A percentile compares a stretch with the other conserved stretches of the same genome.
phyloP scores from a whole-genome alignment of 352 stramenopile genomes.

The Globisporangium camurandrum region DNA sequence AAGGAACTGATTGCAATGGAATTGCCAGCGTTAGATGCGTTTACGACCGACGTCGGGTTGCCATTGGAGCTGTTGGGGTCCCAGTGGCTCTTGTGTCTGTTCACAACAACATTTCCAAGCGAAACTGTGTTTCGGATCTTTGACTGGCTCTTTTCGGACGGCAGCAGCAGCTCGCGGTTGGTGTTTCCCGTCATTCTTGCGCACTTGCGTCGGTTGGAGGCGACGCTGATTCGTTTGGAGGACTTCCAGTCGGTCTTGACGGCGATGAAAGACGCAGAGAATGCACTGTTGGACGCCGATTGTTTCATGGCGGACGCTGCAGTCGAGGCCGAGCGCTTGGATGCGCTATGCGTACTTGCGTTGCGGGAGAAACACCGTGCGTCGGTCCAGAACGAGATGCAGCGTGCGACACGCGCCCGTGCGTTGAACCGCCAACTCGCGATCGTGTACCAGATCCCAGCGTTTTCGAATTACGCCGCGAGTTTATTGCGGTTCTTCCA shows the following conservation, averaged over 20 bases:
- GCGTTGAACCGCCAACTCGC: constrained; percentile 65
- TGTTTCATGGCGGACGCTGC: constrained; percentile 41
- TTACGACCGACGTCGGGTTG: constrained; percentile 63
- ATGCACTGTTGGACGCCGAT: constrained; percentile 51
- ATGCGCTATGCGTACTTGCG: constrained; percentile 20
- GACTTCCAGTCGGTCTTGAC: constrained; percentile 70
- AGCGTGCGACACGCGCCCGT: constrained; percentile 49
- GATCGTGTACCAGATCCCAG: constrained; percentile 68
- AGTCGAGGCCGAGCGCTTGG: constrained; percentile 37
- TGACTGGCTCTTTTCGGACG: constrained; percentile 83
- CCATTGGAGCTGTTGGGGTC: constrained; percentile 84
- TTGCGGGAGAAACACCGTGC: constrained; percentile 49
- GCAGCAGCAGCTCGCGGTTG: constrained; percentile 58
- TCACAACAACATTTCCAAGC: constrained; percentile 85
- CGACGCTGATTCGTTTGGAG: constrained; percentile 30
- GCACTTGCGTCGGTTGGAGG: constrained; percentile 57
- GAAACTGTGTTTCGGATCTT: constrained; percentile 86
- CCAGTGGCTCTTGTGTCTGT: constrained; percentile 88
- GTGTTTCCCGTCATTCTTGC: constrained; percentile 82
- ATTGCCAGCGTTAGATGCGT: constrained; percentile 64
- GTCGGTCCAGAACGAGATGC: constrained; percentile 58
- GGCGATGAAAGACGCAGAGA: constrained; percentile 70
- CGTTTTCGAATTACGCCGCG: constrained; percentile 61
- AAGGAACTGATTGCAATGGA: constrained; percentile 82
- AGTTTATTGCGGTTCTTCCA: constrained; percentile 68